phyloP scores from a whole-genome alignment of 1,284 basidiomycete genomes.

The Tylopilus microsporus region DNA sequence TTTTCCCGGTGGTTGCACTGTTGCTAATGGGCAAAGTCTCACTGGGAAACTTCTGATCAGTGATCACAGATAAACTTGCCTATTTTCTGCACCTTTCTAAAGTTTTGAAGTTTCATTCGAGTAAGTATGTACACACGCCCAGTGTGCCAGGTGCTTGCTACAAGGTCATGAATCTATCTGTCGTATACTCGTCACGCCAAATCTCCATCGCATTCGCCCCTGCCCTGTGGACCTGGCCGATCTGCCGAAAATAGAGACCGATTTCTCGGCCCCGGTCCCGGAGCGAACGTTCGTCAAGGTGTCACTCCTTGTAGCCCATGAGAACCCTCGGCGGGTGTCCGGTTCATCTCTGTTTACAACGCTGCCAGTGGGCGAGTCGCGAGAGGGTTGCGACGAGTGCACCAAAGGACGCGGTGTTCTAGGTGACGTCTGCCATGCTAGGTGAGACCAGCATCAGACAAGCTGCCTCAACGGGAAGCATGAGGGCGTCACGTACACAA shows the following conservation, averaged over 20 bases:
- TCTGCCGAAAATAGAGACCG: slow-evolving; percentile 50
- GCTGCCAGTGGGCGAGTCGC: slow-evolving; percentile 33
- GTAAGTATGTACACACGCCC: no score
- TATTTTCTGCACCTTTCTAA: no score
- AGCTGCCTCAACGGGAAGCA: no score
- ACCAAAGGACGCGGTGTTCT: slow-evolving; percentile 81
- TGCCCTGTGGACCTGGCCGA: slow-evolving; percentile 52
- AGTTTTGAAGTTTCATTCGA: no score
- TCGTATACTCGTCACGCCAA: slow-evolving; percentile 39
- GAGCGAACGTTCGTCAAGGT: slow-evolving; percentile 64
- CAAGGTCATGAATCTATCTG: no score
- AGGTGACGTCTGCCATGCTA: slow-evolving; percentile 87
- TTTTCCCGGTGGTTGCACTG: no score
- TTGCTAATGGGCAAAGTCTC: no score
- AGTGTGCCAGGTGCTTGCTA: no score
- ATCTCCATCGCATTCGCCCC: slow-evolving; percentile 66
- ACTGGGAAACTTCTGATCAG: no score
- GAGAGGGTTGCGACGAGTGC: slow-evolving; percentile 56
- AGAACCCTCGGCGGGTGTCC: slow-evolving; percentile 47
- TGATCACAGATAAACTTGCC: no score
- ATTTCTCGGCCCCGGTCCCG: slow-evolving; percentile 58
- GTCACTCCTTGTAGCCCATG: slow-evolving; percentile 80
- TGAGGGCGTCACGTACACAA: no score
- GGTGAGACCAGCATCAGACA: background rate
- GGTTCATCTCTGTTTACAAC: slow-evolving; percentile 17